These are phyloP conservation scores for Arabidopsis arenosa DNA, from an alignment of 345 rosid genomes.

Conservation along the genomic window DNA sequence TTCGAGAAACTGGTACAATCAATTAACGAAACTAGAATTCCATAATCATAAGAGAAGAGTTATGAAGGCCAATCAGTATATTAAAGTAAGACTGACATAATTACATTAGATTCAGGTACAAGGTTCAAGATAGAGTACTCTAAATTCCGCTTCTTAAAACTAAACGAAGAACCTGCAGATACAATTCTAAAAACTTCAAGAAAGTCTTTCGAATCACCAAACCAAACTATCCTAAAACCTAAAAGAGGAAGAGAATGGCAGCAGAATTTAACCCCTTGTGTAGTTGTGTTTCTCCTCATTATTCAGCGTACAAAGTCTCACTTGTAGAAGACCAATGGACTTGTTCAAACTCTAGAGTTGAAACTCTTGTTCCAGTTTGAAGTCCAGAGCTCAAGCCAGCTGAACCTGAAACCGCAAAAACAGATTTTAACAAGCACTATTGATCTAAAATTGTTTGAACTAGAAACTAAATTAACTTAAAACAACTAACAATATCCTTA, in stretches of 20 bases:
- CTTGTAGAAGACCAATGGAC: background rate
- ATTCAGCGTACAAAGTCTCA: background rate
- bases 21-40: background rate
- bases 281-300: background rate
- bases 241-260: too few species aligned
- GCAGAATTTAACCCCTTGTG: too few species aligned
- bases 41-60: background rate
- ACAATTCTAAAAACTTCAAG: too few species aligned
- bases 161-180: too few species aligned
- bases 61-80: background rate
- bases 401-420: background rate
- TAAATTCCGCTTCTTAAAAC: too few species aligned
- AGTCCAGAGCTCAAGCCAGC: background rate
- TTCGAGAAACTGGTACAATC: background rate
- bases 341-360: constrained; percentile 3
- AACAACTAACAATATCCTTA: constrained; percentile 10
- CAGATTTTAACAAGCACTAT: background rate
- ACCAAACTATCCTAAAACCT: too few species aligned
- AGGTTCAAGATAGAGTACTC: too few species aligned
- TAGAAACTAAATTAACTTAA: background rate
- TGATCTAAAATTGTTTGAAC: background rate
- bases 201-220: too few species aligned
- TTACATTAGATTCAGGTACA: too few species aligned
- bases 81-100: too few species aligned
- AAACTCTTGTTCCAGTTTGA: background rate